Conservation (phyloP, 345 rosid genomes). For the Moringa oleifera region DNA sequence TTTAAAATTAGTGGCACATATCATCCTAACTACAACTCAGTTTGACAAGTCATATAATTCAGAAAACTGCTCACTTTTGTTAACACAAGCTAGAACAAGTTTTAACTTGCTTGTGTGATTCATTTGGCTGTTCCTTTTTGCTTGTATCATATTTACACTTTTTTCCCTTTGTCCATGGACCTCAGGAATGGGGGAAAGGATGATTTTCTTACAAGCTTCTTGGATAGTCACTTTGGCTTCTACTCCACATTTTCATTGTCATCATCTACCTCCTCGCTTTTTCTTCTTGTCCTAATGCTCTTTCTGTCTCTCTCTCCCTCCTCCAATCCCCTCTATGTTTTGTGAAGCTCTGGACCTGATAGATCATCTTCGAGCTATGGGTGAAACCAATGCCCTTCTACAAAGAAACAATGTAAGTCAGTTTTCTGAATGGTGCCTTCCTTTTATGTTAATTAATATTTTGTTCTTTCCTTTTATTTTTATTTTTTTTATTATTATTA, state of each 20-base stretch:
- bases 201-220: neutral
- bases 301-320: neutral
- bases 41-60: neutral
- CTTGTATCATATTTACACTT: too few species aligned
- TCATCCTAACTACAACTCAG: neutral
- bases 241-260: too few species aligned
- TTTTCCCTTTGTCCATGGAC: too few species aligned
- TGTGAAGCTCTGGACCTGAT: constrained; percentile 80
- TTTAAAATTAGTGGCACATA: too few species aligned
- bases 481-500: too few species aligned
- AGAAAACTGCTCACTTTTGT: neutral
- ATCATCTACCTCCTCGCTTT: neutral
- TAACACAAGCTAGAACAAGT: too few species aligned
- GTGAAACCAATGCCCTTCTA: constrained; percentile 93
- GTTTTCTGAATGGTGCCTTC: constrained; percentile 8
- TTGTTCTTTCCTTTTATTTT: neutral
- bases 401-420: constrained; percentile 59
- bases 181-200: too few species aligned
- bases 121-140: too few species aligned
- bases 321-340: neutral
- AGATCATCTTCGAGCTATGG: constrained; percentile 95
- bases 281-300: neutral
- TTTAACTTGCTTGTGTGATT: too few species aligned
- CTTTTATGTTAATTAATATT: neutral
- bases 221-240: neutral